These are phyloP conservation scores for Xylariomycetidae sp. DNA, from an alignment of 2,329 filamentous ascomycete genomes.

Conservation along the genomic window DNA sequence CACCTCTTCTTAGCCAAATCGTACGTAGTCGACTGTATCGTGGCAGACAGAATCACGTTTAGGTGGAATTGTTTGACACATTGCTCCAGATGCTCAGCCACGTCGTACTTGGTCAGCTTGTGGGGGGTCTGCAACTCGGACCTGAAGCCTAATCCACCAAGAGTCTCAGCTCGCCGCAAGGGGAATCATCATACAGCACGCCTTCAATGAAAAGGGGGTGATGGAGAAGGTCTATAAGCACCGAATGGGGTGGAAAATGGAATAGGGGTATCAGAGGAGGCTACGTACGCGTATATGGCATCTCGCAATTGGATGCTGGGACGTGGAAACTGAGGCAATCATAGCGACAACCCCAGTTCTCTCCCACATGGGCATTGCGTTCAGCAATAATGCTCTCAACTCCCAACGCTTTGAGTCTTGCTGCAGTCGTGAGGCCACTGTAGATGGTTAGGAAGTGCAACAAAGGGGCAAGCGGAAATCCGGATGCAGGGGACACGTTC, in stretches of 20 bases:
- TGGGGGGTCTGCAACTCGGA: slow-evolving; percentile 12
- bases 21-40: slow-evolving; percentile 21
- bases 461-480: background rate
- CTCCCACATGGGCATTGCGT: slow-evolving; percentile 28
- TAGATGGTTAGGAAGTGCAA: background rate
- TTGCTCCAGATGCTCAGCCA: slow-evolving; percentile 18
- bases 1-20: slow-evolving; percentile 17
- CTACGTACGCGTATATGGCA: too few species aligned
- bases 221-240: too few species aligned
- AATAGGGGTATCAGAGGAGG: too few species aligned
- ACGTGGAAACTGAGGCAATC: slow-evolving; percentile 34
- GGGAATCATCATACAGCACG: too few species aligned
- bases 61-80: slow-evolving; percentile 27
- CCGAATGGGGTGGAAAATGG: too few species aligned
- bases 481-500: too few species aligned
- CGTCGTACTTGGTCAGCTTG: slow-evolving; percentile 18
- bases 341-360: slow-evolving; percentile 36
- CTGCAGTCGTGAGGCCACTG: slow-evolving; percentile 15
- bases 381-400: slow-evolving; percentile 32
- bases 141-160: slow-evolving; percentile 13
- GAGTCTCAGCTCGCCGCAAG: too few species aligned
- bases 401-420: slow-evolving; percentile 32
- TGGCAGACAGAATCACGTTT: slow-evolving; percentile 25
- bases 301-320: slow-evolving; percentile 29
- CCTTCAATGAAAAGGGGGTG: too few species aligned